These are phyloP conservation scores for Ehretia macrophylla DNA, from an alignment of 257 asterid species.

Conservation along the genomic window DNA sequence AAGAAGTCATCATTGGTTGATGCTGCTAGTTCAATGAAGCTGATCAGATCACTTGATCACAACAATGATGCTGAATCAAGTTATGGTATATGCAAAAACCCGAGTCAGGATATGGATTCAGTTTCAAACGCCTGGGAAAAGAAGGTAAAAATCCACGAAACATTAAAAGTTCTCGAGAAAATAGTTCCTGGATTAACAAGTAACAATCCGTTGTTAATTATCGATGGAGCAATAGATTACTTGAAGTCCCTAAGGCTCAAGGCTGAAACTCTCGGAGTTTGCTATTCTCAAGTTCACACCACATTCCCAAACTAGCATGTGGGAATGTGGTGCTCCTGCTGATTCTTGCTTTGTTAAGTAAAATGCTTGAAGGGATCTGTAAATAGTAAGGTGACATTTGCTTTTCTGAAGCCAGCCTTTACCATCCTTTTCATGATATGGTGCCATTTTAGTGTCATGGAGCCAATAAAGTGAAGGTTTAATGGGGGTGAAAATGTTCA, in stretches of 20 bases:
- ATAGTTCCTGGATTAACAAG: constrained; percentile 49
- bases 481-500: constrained; percentile 26
- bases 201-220: constrained; percentile 54
- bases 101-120: constrained; percentile 18
- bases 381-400: constrained; percentile 22
- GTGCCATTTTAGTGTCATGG: constrained; percentile 27
- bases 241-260: constrained; percentile 54
- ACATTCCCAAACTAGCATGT: constrained; percentile 4
- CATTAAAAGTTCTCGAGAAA: constrained; percentile 43
- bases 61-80: constrained; percentile 37
- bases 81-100: constrained; percentile 20
- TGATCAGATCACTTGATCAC: constrained; percentile 17
- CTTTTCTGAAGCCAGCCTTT: constrained; percentile 20
- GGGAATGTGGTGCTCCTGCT: constrained; percentile 1
- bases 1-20: constrained; percentile 42
- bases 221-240: constrained; percentile 62
- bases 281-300: constrained; percentile 15
- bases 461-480: constrained; percentile 24
- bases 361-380: constrained; percentile 17
- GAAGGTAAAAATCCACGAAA: constrained; percentile 41
- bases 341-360: not conserved
- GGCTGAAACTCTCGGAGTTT: constrained; percentile 42
- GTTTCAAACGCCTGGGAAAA: constrained; percentile 20
- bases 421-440: constrained; percentile 18
- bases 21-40: constrained; percentile 17